Evolutionary conservation across 192 early-diverging fungal genomes (phyloP), one percentile per base, ranked within the genome.

Genomic region (Gigaspora rosea): DNA sequence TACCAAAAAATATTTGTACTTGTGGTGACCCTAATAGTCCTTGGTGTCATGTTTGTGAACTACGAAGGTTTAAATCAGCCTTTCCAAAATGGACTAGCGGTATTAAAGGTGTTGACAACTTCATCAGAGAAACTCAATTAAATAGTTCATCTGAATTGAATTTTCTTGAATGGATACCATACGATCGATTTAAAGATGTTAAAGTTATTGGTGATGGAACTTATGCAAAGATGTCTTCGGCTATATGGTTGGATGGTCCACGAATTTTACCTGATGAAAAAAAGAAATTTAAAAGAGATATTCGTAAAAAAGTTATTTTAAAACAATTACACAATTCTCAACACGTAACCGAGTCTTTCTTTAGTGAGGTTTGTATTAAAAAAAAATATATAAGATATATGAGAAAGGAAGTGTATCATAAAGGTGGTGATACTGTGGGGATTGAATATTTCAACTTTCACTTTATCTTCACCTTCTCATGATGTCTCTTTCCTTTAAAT

Each of bases 21-120:
- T 66, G 64, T 22, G 36, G 64, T 20, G 64, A 66, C 41, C 27
- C 64, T 66, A 36, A 66, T n/a, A 66, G 36, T 47, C n/a, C n/a
- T 66, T 69, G 67, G 67, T 69, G 67, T 51, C 47, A 27, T 20
- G 20, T 69, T 15, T 69, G 67, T 50, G 67, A 69, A 61, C 18
- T 32, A 11, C 9, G 20, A 61, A n/a, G 27, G 2, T 61, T 61
- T 27, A 20, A 61, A 61, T 6, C n/a, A 0, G 59, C 15, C 4
- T 68, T 68, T 49, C 16, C 16, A 49, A 50, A 46, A 18, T 66
- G 64, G 64, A 66, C 64, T 8, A 66, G 36, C 48, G 64, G 64
- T 27, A 48, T 6, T 46, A 16, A 66, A 47, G 13, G 10, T 12
- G 18, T 66, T 48, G 64, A 66, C 13, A 16, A 41, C 18, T 47